phyloP scores from a whole-genome alignment of 106 monocot genomes.

The Ottelia alismoides region DNA sequence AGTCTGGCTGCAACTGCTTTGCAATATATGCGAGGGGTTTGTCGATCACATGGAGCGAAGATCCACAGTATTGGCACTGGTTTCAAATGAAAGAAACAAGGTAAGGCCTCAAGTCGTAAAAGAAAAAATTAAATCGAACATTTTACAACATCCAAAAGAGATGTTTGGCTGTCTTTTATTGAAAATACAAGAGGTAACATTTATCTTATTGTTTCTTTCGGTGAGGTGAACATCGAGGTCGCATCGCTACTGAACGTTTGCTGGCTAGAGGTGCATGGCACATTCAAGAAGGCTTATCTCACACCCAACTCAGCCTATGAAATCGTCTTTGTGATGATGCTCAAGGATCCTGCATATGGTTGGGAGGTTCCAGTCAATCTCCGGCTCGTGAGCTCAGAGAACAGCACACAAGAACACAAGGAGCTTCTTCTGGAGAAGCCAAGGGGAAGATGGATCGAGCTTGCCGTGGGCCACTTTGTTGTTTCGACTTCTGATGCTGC shows the following conservation, averaged over 20 bases:
- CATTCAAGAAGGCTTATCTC: constrained; percentile 17
- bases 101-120: too few species aligned
- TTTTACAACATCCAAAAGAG: too few species aligned
- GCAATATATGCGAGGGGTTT: constrained; percentile 28
- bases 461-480: constrained; percentile 22
- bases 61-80: constrained; percentile 44
- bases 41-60: constrained; percentile 45
- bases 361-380: constrained; percentile 41
- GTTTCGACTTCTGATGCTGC: background rate
- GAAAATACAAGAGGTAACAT: too few species aligned
- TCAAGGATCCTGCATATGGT: constrained; percentile 21
- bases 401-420: constrained; percentile 2
- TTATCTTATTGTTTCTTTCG: too few species aligned
- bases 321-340: constrained; percentile 31
- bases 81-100: constrained; percentile 15
- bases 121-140: too few species aligned
- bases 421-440: constrained; percentile 27
- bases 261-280: constrained; percentile 61
- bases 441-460: constrained; percentile 20
- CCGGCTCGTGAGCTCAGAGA: constrained; percentile 13
- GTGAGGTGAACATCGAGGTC: constrained; percentile 23
- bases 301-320: constrained; percentile 42
- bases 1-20: constrained; percentile 38
- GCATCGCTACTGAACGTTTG: constrained; percentile 30
- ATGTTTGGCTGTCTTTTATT: too few species aligned